Evolutionary conservation across 1,284 basidiomycete species (phyloP).

Genomic region (Leccinum variabile): DNA sequence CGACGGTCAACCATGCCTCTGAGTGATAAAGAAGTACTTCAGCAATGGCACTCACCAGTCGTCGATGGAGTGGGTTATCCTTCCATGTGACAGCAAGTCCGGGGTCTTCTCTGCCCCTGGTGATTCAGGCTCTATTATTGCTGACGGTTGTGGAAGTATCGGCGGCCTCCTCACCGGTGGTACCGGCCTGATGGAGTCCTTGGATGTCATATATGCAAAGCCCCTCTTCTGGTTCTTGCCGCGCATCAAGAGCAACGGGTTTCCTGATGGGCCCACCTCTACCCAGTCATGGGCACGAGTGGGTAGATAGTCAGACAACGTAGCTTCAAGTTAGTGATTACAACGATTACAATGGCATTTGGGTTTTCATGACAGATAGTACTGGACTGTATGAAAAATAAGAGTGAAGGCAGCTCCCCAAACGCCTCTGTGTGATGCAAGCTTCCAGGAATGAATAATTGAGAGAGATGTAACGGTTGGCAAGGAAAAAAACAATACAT

Average conservation of each 20-base stretch:
- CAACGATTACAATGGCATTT: too few relatives aligned
- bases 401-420: too few relatives aligned
- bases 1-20: not conserved
- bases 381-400: too few relatives aligned
- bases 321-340: too few relatives aligned
- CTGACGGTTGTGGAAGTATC: not conserved
- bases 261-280: not conserved
- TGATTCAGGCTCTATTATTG: not conserved
- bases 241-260: not conserved
- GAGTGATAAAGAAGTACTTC: not conserved
- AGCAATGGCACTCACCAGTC: too few relatives aligned
- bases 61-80: too few relatives aligned
- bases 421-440: not conserved
- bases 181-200: not conserved
- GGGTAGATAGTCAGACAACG: too few relatives aligned
- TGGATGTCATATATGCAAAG: not conserved
- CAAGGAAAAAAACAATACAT: too few relatives aligned
- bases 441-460: too few relatives aligned
- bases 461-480: too few relatives aligned
- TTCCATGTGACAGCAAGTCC: not conserved
- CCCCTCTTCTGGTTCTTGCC: not conserved
- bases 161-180: not conserved
- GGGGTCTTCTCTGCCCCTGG: not conserved
- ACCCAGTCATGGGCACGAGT: not conserved
- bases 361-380: too few relatives aligned